A percentile compares a stretch with the other conserved stretches of the same genome.
phyloP scores from a whole-genome alignment of 1,139 yeast genomes.

The Kodamaea fungicola region DNA sequence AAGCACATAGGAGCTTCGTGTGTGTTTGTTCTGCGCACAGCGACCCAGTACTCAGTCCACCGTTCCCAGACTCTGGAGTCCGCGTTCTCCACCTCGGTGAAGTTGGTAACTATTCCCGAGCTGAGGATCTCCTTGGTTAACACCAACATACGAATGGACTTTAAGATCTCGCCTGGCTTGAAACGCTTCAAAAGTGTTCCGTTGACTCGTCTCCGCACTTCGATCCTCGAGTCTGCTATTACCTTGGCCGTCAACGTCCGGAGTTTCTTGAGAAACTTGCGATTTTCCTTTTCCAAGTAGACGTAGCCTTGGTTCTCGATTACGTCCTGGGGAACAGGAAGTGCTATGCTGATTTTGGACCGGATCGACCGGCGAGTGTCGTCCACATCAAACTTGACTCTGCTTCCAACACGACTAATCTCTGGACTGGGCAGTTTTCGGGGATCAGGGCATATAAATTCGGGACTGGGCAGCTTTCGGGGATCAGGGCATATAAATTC shows the following conservation, averaged over 20 bases:
- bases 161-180: constrained; percentile 58
- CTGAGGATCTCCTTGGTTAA: constrained; percentile 38
- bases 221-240: constrained; percentile 17
- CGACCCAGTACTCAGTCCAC: constrained; percentile 74
- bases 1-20: constrained; percentile 47
- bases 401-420: not conserved
- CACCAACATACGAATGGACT: constrained; percentile 64
- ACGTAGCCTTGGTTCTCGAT: constrained; percentile 10
- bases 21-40: constrained; percentile 57
- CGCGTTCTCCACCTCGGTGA: constrained; percentile 45
- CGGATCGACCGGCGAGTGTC: not conserved
- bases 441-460: not conserved
- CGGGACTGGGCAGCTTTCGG: not conserved
- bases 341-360: constrained; percentile 11
- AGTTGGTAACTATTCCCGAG: constrained; percentile 10
- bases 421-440: not conserved
- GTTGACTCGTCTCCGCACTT: constrained; percentile 19
- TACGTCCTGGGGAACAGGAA: constrained; percentile 13
- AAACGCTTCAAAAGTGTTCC: constrained; percentile 24
- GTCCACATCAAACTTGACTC: constrained; percentile 6
- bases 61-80: constrained; percentile 60
- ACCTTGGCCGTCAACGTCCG: constrained; percentile 22
- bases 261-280: constrained; percentile 19
- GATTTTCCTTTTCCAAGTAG: constrained; percentile 20
- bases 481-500: not conserved